Evolutionary conservation across 1,284 basidiomycete species (phyloP).

Genomic region (Singerocomus inundabilis): DNA sequence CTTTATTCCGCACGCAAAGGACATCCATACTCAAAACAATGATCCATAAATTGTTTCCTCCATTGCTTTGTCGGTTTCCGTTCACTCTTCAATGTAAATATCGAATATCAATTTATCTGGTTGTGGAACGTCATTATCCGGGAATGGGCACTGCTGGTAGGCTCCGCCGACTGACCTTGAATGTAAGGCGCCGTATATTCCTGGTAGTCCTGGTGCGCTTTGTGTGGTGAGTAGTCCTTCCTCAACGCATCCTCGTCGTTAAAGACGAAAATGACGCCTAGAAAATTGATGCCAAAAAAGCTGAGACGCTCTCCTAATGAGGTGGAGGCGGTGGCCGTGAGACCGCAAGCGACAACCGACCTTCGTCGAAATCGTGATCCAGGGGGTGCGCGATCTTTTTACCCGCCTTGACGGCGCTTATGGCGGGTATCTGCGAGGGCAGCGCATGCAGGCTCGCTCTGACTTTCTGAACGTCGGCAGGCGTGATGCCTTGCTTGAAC

Average conservation of each 20-base stretch:
- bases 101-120: slow-evolving; percentile 29
- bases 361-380: slow-evolving; percentile 26
- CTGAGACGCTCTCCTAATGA: too few species aligned
- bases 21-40: slow-evolving; percentile 8
- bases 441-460: slow-evolving; percentile 4
- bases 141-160: neutral
- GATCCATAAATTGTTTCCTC: neutral
- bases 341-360: too few species aligned
- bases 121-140: neutral
- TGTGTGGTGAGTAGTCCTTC: slow-evolving; percentile 18
- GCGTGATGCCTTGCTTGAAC: slow-evolving; percentile 17
- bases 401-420: slow-evolving; percentile 15
- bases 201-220: slow-evolving; percentile 17
- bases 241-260: slow-evolving; percentile 14
- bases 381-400: slow-evolving; percentile 19
- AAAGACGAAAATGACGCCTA: slow-evolving; percentile 26
- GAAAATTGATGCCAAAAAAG: neutral
- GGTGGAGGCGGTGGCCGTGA: too few species aligned
- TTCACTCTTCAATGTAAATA: slow-evolving; percentile 16
- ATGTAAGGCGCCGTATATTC: slow-evolving; percentile 11
- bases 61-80: neutral
- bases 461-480: slow-evolving; percentile 10
- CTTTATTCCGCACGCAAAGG: neutral
- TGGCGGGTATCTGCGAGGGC: slow-evolving; percentile 18
- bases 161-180: slow-evolving; percentile 17